Conservation (phyloP, 2,329 filamentous ascomycete species). For the Phialophora chinensis region DNA sequence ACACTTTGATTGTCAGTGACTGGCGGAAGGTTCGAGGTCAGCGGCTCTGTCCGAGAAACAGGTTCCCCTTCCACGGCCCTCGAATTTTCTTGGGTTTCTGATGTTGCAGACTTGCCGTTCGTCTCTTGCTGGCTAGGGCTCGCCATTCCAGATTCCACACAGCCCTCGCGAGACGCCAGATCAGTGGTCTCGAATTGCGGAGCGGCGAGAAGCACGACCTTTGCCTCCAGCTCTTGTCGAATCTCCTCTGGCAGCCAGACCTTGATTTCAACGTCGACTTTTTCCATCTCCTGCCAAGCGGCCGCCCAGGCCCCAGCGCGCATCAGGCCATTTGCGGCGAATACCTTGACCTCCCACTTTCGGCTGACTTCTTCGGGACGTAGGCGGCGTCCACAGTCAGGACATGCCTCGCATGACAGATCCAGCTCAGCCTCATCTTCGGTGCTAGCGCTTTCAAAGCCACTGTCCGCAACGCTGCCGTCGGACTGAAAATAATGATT, state of each 20-base stretch:
- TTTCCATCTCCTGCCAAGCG: conserved; percentile 97
- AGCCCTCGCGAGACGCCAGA: not conserved
- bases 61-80: not conserved
- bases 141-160: conserved; percentile 4
- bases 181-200: not conserved
- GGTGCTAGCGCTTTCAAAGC: conserved; percentile 46
- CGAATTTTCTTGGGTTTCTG: conserved; percentile 35
- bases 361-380: conserved; percentile 55
- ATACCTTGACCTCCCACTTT: conserved; percentile 77
- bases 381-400: conserved; percentile 58
- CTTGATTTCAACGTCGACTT: conserved; percentile 92
- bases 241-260: conserved; percentile 66
- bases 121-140: conserved; percentile 33
- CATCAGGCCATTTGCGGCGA: conserved; percentile 94
- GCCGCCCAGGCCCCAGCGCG: conserved; percentile 87
- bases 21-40: conserved; percentile 2
- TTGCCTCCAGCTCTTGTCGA: conserved; percentile 51
- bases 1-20: conserved; percentile 55
- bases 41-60: not conserved
- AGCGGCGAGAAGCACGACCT: conserved; percentile 23
- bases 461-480: conserved; percentile 36
- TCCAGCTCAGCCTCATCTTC: conserved; percentile 43
- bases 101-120: conserved; percentile 32
- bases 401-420: conserved; percentile 45
- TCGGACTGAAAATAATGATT: conserved; percentile 60